A percentile compares a stretch with the other conserved stretches of the same genome.
These are phyloP conservation scores for Testicularia cyperi DNA, from an alignment of 1,284 basidiomycete genomes.

Conservation along the genomic window DNA sequence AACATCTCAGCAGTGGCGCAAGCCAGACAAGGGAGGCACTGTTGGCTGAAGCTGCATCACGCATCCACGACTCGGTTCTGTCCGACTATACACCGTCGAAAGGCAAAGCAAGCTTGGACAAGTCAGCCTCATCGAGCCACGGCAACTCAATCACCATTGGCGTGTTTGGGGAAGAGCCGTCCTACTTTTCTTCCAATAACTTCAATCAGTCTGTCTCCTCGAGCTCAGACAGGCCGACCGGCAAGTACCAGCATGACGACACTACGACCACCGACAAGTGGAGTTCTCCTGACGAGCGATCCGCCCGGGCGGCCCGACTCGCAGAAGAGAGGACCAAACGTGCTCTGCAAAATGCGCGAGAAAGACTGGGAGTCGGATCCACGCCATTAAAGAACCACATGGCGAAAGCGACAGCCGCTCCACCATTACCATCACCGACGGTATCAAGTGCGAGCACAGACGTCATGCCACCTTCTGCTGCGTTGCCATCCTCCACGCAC, in stretches of 20 bases:
- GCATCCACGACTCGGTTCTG: conserved; percentile 12
- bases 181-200: conserved; percentile 23
- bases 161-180: conserved; percentile 6
- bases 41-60: conserved; percentile 6
- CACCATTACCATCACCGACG: background rate
- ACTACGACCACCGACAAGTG: too few relatives aligned
- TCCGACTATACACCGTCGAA: conserved; percentile 5
- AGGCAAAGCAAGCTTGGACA: too few relatives aligned
- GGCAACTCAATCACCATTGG: conserved; percentile 1
- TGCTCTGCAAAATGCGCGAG: conserved; percentile 7
- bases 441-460: too few relatives aligned
- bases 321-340: conserved; percentile 20
- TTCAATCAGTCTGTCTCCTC: background rate
- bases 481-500: too few relatives aligned
- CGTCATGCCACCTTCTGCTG: too few relatives aligned
- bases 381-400: too few relatives aligned
- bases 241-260: too few relatives aligned
- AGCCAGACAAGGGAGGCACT: background rate
- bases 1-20: too few relatives aligned
- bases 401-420: too few relatives aligned
- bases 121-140: too few relatives aligned
- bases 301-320: conserved; percentile 9
- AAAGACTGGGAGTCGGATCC: too few relatives aligned
- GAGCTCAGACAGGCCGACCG: background rate
- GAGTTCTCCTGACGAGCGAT: conserved; percentile 13